Percentiles rank a stretch among this genome's conserved stretches.
Conservation (phyloP, 805 yeast species). For the Teunomyces aglyptinius region DNA sequence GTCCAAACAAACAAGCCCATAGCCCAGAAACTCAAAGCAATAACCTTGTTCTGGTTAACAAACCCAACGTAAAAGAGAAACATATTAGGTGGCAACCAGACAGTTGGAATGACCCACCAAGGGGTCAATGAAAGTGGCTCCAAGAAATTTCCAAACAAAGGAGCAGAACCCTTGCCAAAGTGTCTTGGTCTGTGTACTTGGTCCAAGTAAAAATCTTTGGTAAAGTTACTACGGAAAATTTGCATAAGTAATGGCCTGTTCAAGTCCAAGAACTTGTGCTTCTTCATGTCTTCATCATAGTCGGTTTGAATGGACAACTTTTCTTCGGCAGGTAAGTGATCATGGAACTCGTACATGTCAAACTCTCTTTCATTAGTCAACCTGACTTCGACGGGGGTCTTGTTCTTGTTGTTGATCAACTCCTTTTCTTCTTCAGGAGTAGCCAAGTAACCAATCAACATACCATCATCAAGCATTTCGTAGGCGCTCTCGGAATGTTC, state of each 20-base stretch:
- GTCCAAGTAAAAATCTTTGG: constrained; percentile 87
- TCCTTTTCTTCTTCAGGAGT: constrained; percentile 74
- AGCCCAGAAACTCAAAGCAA: constrained; percentile 58
- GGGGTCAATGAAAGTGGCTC: constrained; percentile 91
- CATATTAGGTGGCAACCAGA: constrained; percentile 84
- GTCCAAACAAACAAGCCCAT: constrained; percentile 95
- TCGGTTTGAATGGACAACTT: constrained; percentile 79
- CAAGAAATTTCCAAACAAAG: constrained; percentile 87
- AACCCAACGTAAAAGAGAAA: constrained; percentile 62
- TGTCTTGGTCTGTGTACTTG: constrained; percentile 98
- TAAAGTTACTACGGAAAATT: constrained; percentile 69
- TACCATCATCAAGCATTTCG: constrained; percentile 79
- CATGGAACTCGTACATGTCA: constrained; percentile 46
- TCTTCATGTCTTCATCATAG: constrained; percentile 61
- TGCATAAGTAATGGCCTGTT: constrained; percentile 79
- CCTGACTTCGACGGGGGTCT: constrained; percentile 58
- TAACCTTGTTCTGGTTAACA: constrained; percentile 42
- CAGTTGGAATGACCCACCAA: constrained; percentile 86
- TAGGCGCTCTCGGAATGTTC: constrained; percentile 83
- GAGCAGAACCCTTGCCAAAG: constrained; percentile 96
- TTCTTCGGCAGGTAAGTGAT: constrained; percentile 70
- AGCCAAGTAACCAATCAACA: constrained; percentile 80
- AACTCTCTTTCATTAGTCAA: constrained; percentile 21
- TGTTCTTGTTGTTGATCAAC: constrained; percentile 58
- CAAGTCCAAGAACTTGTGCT: constrained; percentile 85